Percentiles rank a stretch among this genome's conserved stretches.
Conservation (phyloP, 306 rosid species). For the Cicer chorassanicum region DNA sequence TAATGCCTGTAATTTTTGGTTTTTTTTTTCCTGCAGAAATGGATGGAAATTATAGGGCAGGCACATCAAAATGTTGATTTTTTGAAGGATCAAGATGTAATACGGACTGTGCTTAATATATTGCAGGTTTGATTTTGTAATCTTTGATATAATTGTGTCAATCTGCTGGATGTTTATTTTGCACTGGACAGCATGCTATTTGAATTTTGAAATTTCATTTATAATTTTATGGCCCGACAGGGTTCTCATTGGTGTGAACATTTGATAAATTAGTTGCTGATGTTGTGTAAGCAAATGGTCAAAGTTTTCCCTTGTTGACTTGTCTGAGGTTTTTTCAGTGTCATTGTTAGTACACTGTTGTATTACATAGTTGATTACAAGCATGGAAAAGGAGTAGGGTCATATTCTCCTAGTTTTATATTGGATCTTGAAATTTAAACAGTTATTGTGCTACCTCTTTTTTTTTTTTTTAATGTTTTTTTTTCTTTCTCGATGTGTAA, state of each 20-base stretch:
- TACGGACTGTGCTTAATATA: conserved; percentile 91
- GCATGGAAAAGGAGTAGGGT: not conserved
- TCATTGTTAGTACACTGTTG: not conserved
- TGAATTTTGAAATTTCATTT: not conserved
- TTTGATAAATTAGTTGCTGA: conserved; percentile 8
- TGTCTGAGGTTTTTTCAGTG: not conserved
- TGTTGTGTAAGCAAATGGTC: not conserved
- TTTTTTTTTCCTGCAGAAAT: conserved; percentile 63
- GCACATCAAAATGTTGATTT: conserved; percentile 87
- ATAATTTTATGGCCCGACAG: not conserved
- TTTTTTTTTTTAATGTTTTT: conserved; percentile 22
- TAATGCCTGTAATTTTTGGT: not conserved
- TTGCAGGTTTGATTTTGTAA: conserved; percentile 66
- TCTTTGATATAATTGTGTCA: not conserved
- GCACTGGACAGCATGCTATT: not conserved
- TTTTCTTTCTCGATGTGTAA: not conserved
- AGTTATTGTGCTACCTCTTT: not conserved
- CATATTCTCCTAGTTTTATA: not conserved
- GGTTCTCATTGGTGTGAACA: not conserved
- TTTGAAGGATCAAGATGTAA: conserved; percentile 88
- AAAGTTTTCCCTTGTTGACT: conserved; percentile 13
- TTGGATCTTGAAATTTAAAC: not conserved
- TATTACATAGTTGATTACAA: not conserved
- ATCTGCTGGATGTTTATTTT: conserved; percentile 18
- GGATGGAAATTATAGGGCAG: conserved; percentile 92